These are phyloP conservation scores for Polymyxa betae DNA, from an alignment of 208 protist species.

Conservation along the genomic window DNA sequence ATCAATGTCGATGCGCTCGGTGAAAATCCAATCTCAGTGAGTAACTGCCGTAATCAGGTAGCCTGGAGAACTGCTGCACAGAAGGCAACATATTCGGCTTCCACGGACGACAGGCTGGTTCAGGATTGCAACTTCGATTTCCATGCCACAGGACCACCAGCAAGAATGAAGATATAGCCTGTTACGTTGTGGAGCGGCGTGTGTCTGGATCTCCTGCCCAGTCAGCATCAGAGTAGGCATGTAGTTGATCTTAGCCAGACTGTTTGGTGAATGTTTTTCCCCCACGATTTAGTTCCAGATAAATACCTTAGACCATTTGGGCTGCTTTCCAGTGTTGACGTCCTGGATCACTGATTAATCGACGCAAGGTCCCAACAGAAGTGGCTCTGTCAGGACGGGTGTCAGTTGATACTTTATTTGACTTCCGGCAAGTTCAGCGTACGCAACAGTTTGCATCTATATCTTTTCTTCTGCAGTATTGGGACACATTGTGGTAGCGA, in stretches of 20 bases:
- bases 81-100: slow-evolving; percentile 37
- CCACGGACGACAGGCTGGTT: background rate
- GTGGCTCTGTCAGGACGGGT: background rate
- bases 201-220: slow-evolving; percentile 8
- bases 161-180: background rate
- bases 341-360: too few relatives aligned
- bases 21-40: background rate
- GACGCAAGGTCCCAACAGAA: background rate
- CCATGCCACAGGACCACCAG: slow-evolving; percentile 18
- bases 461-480: background rate
- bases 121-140: background rate
- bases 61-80: background rate
- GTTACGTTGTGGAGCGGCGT: slow-evolving; percentile 31
- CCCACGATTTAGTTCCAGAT: background rate
- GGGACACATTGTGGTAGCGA: background rate
- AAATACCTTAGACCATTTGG: background rate
- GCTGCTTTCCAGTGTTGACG: background rate
- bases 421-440: background rate
- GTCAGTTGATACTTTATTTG: background rate
- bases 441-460: background rate
- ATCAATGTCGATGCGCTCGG: background rate
- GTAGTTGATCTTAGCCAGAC: background rate
- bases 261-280: background rate
- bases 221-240: background rate
- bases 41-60: background rate